Evolutionary conservation across 2,329 filamentous ascomycete genomes (phyloP), one percentile per base, ranked within the genome.

Genomic region (Volutella citrinella): DNA sequence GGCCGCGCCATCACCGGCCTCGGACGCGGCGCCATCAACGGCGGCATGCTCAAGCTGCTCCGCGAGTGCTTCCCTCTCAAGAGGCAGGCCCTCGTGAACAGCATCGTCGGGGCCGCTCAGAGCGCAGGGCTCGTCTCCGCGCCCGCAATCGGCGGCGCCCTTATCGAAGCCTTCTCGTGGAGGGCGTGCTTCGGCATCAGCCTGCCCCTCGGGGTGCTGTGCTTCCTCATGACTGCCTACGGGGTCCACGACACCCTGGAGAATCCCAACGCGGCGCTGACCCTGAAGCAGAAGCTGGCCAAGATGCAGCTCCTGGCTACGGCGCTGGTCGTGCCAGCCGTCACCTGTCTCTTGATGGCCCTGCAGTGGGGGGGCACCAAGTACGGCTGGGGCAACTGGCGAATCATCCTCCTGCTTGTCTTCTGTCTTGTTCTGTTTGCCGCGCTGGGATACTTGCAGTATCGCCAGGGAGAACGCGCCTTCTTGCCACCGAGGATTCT

Each of bases 1-100:
- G 63, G 63, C 2, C 58, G 63, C 1, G 61, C 61, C 4, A 38
- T 65, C 5, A 57, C 53, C 7, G 63, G 63, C 10, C 38, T 64
- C 7, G 62, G 62, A 1, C 45, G 49, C 2, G 49, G 49, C 1
- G 49, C 45, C 5, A 39, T 52, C 6, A 52, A 51, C 5, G 49
- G 49, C 1, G 49, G 49, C 3, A 8, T 52, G 12, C 45, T 52
- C 8, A 52, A 51, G 22, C 47, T 52, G 3, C 19, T 52, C 1
- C 45, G 48, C 0, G 43, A 49, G 19, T 49, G 40, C 7, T 52
- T 52, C 3, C 49, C 49, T 1, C 41, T 52, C 3, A 39, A 38
- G 0, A 42, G 46, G 3, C 47, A 51, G 13, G 45, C 47, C 1
- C 38, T 52, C 1, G 37, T 36, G 4, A 49, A 42, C 9, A 53